phyloP scores from a whole-genome alignment of 139 green algal genomes.

The Volvox reticuliferus region DNA sequence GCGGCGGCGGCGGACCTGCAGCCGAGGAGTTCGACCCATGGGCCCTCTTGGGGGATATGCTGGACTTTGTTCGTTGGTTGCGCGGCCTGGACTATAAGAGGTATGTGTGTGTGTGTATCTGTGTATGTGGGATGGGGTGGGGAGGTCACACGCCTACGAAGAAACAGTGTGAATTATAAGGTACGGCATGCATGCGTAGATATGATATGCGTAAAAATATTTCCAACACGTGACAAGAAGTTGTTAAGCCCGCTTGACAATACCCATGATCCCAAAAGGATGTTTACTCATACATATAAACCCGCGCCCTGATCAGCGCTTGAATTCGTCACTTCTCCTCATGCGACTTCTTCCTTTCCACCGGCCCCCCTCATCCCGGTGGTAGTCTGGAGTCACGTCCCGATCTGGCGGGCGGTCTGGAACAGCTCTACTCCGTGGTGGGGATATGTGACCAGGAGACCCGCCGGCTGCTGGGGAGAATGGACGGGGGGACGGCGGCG shows the following conservation, averaged over 20 bases:
- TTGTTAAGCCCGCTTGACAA: not conserved
- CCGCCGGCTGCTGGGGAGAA: not conserved
- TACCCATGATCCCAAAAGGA: not conserved
- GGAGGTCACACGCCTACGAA: too few species aligned
- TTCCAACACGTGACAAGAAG: not conserved
- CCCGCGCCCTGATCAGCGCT: not conserved
- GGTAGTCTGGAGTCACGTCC: not conserved
- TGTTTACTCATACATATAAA: too few species aligned
- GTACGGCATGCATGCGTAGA: too few species aligned
- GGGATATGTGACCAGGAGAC: slow-evolving; percentile 7
- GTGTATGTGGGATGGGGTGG: not conserved
- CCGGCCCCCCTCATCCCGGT: not conserved
- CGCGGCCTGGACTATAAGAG: not conserved
- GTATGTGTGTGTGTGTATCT: not conserved
- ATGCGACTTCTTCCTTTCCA: not conserved
- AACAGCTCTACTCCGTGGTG: not conserved
- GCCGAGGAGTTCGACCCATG: slow-evolving; percentile 1
- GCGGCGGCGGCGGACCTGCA: not conserved
- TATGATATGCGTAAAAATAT: too few species aligned
- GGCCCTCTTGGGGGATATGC: not conserved
- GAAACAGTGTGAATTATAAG: not conserved
- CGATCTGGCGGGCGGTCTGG: not conserved
- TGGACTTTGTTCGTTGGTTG: slow-evolving; percentile 11
- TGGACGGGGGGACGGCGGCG: too few species aligned
- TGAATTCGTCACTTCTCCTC: not conserved